These are phyloP conservation scores for Stagonosporopsis vannaccii DNA, from an alignment of 2,329 filamentous ascomycete species.

Conservation along the genomic window DNA sequence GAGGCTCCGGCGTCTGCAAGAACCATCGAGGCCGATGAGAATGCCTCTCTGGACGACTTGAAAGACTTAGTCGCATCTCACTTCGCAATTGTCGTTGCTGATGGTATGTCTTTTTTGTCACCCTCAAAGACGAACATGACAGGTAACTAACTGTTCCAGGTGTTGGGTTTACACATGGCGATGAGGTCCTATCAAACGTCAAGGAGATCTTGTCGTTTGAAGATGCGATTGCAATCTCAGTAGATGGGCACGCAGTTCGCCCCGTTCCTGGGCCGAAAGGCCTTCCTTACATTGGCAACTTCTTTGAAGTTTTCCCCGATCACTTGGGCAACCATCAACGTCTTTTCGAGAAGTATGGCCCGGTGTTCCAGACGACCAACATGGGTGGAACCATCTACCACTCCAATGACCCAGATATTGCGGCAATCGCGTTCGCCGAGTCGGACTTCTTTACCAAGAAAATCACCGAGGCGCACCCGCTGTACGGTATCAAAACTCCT, in stretches of 20 bases:
- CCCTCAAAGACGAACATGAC: background rate
- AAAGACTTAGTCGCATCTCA: constrained; percentile 36
- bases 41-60: constrained; percentile 32
- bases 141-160: constrained; percentile 10
- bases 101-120: constrained; percentile 20
- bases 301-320: constrained; percentile 51
- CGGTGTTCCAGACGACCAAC: constrained; percentile 48
- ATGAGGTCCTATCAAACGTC: constrained; percentile 10
- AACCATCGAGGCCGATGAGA: constrained; percentile 33
- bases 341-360: constrained; percentile 50
- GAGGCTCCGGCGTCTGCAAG: constrained; percentile 29
- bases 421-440: constrained; percentile 44
- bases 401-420: constrained; percentile 49
- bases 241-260: constrained; percentile 59
- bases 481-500: constrained; percentile 43
- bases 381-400: constrained; percentile 47
- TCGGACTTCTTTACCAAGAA: constrained; percentile 54
- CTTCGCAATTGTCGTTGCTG: constrained; percentile 40
- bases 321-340: constrained; percentile 53
- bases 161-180: constrained; percentile 21
- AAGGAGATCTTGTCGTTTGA: constrained; percentile 21
- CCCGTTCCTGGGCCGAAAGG: constrained; percentile 50
- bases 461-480: constrained; percentile 41
- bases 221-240: constrained; percentile 48
- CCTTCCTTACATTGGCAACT: constrained; percentile 48